These are phyloP conservation scores for Chrysosphaeria jannelii DNA, from an alignment of 2,329 filamentous ascomycete genomes.

Conservation along the genomic window DNA sequence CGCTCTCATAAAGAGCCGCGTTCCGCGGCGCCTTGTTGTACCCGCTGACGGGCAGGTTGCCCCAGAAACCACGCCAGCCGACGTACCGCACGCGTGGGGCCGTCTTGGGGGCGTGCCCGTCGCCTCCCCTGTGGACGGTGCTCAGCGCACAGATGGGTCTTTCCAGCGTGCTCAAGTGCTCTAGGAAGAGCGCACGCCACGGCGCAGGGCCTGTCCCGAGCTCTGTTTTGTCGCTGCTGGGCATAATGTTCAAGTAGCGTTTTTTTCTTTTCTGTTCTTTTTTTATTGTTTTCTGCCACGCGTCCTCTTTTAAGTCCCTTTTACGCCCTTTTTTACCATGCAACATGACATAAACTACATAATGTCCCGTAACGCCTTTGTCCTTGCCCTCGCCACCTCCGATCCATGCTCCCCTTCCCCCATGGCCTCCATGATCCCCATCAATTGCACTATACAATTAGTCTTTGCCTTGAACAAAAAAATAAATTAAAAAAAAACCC, in stretches of 20 bases:
- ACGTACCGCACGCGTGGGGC: slow-evolving; percentile 42
- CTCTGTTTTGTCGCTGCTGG: no score
- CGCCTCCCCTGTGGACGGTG: slow-evolving; percentile 13
- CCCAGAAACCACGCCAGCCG: slow-evolving; percentile 66
- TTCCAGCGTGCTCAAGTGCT: slow-evolving; percentile 17
- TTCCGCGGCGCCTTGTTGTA: slow-evolving; percentile 47
- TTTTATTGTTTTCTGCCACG: no score
- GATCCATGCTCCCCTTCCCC: slow-evolving; percentile 22
- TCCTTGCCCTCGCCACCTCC: slow-evolving; percentile 26
- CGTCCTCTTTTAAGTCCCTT: neutral
- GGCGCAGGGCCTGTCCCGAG: no score
- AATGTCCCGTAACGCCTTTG: slow-evolving; percentile 25
- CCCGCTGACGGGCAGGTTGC: slow-evolving; percentile 35
- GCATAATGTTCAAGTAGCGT: no score
- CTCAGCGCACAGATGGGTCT: slow-evolving; percentile 19
- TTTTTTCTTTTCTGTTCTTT: neutral
- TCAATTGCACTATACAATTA: slow-evolving; percentile 14
- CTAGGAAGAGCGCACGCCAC: slow-evolving; percentile 20
- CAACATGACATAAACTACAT: slow-evolving; percentile 6
- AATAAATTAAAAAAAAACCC: slow-evolving; percentile 9
- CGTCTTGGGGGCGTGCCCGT: slow-evolving; percentile 6
- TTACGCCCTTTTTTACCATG: neutral
- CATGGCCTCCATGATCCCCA: slow-evolving; percentile 30
- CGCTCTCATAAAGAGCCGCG: slow-evolving; percentile 35
- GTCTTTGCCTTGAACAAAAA: neutral